Conservation (phyloP, 495 filamentous ascomycete species). For the Margaritispora aquatica region DNA sequence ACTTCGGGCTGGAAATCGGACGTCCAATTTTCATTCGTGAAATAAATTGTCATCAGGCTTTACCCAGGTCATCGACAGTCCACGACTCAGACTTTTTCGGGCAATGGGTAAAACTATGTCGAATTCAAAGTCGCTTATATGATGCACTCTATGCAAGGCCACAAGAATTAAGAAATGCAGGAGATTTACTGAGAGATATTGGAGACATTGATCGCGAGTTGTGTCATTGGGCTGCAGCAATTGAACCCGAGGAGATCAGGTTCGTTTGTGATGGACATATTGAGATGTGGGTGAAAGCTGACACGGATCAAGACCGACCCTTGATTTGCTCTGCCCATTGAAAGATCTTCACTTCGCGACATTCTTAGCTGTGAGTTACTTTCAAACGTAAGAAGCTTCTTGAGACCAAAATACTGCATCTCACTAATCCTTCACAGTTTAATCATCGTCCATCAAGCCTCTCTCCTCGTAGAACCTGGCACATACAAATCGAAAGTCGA, state of each 20-base stretch:
- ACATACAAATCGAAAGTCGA: neutral
- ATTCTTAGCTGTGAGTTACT: neutral
- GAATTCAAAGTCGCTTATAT: neutral
- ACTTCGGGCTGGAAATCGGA: neutral
- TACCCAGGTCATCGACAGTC: neutral
- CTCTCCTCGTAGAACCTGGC: neutral
- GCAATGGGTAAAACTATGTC: neutral
- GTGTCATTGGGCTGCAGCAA: neutral
- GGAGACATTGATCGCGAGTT: neutral
- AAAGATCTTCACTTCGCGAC: neutral
- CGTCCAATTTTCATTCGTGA: neutral
- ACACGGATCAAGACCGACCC: neutral
- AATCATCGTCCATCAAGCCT: neutral
- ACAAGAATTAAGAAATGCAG: neutral
- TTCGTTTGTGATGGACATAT: neutral
- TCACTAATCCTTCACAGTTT: neutral
- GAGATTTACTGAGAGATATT: neutral
- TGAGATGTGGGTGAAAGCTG: neutral
- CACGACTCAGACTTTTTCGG: neutral
- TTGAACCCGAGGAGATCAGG: neutral
- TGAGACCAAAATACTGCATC: no score
- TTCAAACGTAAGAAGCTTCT: neutral
- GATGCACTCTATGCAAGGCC: neutral
- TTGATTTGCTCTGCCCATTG: neutral
- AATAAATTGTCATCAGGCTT: neutral